A percentile compares a stretch with the other conserved stretches of the same genome.
Conservation (phyloP, 1,284 basidiomycete species). For the Ganoderma sinense region DNA sequence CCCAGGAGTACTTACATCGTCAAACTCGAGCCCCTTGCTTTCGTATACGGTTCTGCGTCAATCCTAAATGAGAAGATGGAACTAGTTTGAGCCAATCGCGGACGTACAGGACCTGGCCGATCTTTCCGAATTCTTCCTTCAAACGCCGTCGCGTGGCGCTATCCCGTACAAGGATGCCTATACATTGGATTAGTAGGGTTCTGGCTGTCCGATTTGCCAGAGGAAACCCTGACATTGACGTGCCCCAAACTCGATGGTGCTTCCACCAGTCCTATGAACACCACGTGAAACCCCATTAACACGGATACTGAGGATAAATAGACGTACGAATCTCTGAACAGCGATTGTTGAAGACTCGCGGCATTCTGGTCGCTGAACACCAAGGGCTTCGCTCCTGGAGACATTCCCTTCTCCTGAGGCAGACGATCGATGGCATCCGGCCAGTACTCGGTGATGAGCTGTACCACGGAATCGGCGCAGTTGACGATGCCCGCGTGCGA, state of each 20-base stretch:
- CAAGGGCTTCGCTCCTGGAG: slow-evolving; percentile 66
- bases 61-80: not conserved
- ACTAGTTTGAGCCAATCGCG: not conserved
- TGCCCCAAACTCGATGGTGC: not conserved
- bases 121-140: not conserved
- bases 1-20: slow-evolving; percentile 55
- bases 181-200: not conserved
- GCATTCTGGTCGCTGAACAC: slow-evolving; percentile 59
- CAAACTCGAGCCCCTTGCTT: slow-evolving; percentile 77
- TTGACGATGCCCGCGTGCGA: slow-evolving; percentile 73
- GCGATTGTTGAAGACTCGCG: slow-evolving; percentile 60
- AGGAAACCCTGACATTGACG: not conserved
- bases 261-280: not conserved
- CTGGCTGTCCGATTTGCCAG: not conserved
- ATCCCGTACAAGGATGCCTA: slow-evolving; percentile 12
- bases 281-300: not conserved
- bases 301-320: too few species aligned
- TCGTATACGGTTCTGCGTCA: slow-evolving; percentile 67
- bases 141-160: not conserved
- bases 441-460: slow-evolving; percentile 69
- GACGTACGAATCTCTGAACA: slow-evolving; percentile 56
- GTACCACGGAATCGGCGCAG: slow-evolving; percentile 68
- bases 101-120: not conserved
- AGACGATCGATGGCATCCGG: slow-evolving; percentile 70
- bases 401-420: slow-evolving; percentile 61